Conservation (phyloP, 768 basidiomycete genomes). For the Glaciozyma martinii region DNA sequence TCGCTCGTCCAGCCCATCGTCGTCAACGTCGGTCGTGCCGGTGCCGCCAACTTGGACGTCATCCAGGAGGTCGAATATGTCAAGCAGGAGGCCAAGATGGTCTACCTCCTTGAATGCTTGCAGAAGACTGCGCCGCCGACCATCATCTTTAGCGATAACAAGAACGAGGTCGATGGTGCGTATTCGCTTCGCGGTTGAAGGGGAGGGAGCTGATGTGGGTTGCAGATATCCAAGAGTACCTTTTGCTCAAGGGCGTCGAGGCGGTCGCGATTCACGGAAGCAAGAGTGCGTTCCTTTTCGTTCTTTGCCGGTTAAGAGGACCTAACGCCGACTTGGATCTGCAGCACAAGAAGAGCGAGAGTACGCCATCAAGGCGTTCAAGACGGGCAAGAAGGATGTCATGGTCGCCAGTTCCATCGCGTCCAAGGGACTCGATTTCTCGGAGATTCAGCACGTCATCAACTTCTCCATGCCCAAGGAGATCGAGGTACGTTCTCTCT, state of each 20-base stretch:
- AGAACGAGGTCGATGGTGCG: constrained; percentile 98
- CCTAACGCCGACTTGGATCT: neutral
- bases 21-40: constrained; percentile 95
- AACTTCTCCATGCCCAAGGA: constrained; percentile 99
- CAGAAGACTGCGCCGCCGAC: constrained; percentile 98
- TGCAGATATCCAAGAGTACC: constrained; percentile 95
- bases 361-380: constrained; percentile 97
- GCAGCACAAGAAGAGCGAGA: constrained; percentile 96
- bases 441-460: constrained; percentile 97
- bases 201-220: neutral
- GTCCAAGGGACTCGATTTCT: constrained; percentile 96
- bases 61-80: constrained; percentile 94
- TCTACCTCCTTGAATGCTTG: constrained; percentile 90
- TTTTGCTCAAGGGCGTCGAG: constrained; percentile 91
- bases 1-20: constrained; percentile 89
- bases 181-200: neutral
- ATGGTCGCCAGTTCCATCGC: constrained; percentile 99
- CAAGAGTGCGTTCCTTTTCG: constrained; percentile 56
- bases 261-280: constrained; percentile 98
- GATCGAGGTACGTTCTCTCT: constrained; percentile 53
- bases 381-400: constrained; percentile 92
- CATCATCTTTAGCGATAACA: constrained; percentile 96
- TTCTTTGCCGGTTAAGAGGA: neutral
- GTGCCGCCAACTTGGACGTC: constrained; percentile 93
- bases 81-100: constrained; percentile 99